Conservation (phyloP, 176 grass and related monocot genomes). For the Phoenix dactylifera region DNA sequence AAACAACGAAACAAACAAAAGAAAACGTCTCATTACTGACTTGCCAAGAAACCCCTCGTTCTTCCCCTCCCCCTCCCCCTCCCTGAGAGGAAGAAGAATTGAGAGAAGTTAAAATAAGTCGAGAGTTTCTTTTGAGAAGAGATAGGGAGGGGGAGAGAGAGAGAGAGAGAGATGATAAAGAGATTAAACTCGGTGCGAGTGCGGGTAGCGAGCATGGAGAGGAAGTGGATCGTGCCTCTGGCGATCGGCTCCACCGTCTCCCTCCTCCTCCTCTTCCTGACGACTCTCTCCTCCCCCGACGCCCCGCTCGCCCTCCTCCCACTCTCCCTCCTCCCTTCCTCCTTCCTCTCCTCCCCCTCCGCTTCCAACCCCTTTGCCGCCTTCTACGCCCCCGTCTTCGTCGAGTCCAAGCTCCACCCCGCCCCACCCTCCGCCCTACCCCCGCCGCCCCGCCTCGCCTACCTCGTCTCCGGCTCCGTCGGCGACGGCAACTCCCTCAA, state of each 20-base stretch:
- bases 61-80: no score
- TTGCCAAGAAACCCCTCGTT: no score
- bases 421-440: background rate
- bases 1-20: no score
- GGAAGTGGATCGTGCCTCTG: slow-evolving; percentile 26
- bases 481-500: slow-evolving; percentile 48
- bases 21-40: no score
- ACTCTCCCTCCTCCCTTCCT: slow-evolving; percentile 9
- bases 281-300: slow-evolving; percentile 26
- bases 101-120: no score
- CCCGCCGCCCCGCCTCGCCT: slow-evolving; percentile 41
- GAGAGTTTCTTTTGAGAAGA: background rate
- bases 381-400: slow-evolving; percentile 26
- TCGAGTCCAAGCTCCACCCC: slow-evolving; percentile 29
- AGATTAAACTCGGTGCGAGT: background rate
- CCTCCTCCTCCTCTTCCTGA: slow-evolving; percentile 33
- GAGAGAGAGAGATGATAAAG: background rate
- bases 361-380: slow-evolving; percentile 1
- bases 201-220: background rate
- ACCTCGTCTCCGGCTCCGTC: slow-evolving; percentile 53
- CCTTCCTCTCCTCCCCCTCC: slow-evolving; percentile 11
- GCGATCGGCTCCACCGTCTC: background rate
- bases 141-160: background rate
- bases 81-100: no score
- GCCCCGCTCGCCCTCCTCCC: slow-evolving; percentile 33